Evolutionary conservation across 345 rosid genomes (phyloP).

Genomic region (Syzygium jambos): DNA sequence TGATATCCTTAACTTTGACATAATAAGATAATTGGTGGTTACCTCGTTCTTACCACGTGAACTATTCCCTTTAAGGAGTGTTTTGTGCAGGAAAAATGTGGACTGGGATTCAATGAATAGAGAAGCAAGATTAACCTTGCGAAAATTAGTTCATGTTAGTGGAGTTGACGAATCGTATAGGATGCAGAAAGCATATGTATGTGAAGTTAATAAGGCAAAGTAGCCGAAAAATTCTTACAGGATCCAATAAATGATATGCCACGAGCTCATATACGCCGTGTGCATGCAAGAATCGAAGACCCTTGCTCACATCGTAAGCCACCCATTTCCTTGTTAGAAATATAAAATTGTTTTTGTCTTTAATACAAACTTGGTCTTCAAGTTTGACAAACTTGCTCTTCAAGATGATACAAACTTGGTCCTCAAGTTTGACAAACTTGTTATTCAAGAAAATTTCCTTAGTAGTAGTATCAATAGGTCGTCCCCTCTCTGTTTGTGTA

Average conservation of each 20-base stretch:
- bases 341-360: no score
- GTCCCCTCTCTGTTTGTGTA: no score
- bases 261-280: neutral
- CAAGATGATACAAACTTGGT: no score
- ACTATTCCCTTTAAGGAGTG: neutral
- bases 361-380: no score
- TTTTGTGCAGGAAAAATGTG: neutral
- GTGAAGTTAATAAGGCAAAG: neutral
- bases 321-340: no score
- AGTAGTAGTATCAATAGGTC: no score
- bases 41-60: neutral
- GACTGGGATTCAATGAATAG: neutral
- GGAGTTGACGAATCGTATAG: neutral
- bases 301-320: neutral
- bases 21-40: neutral
- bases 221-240: neutral
- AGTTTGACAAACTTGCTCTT: no score
- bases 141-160: neutral
- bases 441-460: no score
- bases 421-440: no score
- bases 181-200: neutral
- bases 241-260: neutral
- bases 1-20: neutral
- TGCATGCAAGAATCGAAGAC: neutral
- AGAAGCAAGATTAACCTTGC: neutral